Conservation (phyloP, 495 filamentous ascomycete genomes). For the Beverwykella pulmonaria region DNA sequence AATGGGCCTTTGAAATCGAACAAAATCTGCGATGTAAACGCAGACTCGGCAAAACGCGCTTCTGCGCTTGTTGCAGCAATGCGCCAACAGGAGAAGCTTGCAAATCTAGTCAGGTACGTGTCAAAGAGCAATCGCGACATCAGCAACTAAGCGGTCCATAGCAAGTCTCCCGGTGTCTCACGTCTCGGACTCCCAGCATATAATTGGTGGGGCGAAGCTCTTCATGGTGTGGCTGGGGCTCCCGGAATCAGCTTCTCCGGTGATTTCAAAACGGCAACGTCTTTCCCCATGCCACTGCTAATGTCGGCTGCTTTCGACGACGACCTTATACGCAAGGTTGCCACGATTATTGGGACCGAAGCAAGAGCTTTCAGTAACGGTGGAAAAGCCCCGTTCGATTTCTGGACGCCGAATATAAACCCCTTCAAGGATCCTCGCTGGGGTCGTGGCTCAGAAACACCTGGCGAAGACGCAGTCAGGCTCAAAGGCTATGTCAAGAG, state of each 20-base stretch:
- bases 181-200: slow-evolving; percentile 51
- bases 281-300: slow-evolving; percentile 54
- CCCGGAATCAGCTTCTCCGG: slow-evolving; percentile 38
- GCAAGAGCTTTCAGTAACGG: slow-evolving; percentile 40
- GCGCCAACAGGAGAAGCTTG: slow-evolving; percentile 27
- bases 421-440: slow-evolving; percentile 48
- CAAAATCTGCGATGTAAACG: slow-evolving; percentile 1
- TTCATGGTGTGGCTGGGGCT: slow-evolving; percentile 47
- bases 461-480: slow-evolving; percentile 35
- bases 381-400: slow-evolving; percentile 35
- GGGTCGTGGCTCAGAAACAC: slow-evolving; percentile 48
- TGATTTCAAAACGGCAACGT: slow-evolving; percentile 49
- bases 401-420: slow-evolving; percentile 45
- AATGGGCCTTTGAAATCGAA: slow-evolving; percentile 18
- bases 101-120: slow-evolving; percentile 30
- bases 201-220: slow-evolving; percentile 58
- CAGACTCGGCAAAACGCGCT: slow-evolving; percentile 20
- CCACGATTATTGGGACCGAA: slow-evolving; percentile 37
- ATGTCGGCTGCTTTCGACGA: slow-evolving; percentile 55
- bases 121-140: too few species aligned
- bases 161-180: slow-evolving; percentile 40
- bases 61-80: slow-evolving; percentile 23
- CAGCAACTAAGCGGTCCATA: slow-evolving; percentile 23
- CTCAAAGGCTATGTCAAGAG: slow-evolving; percentile 11
- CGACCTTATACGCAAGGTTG: slow-evolving; percentile 50